Evolutionary conservation across 2,329 filamentous ascomycete species (phyloP).

Genomic region (Plectosphaerella plurivora): DNA sequence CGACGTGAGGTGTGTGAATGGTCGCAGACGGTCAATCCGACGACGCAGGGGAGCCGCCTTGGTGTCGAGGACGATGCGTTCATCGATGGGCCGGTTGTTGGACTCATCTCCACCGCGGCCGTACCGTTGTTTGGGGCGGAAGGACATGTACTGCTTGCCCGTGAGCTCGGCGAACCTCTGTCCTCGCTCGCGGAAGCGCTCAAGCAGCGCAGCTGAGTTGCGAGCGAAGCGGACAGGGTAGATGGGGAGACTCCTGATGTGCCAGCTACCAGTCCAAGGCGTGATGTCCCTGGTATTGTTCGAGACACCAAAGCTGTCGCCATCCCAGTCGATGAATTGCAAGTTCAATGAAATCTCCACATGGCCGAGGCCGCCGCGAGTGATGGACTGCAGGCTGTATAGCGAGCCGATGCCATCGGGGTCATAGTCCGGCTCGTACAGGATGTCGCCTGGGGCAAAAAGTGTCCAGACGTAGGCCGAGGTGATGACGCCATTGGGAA

Average conservation of each 20-base stretch:
- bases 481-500: constrained; percentile 46
- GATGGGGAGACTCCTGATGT: constrained; percentile 34
- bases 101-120: constrained; percentile 21
- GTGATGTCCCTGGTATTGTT: constrained; percentile 27
- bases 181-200: constrained; percentile 33
- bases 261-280: constrained; percentile 35
- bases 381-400: constrained; percentile 24
- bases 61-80: constrained; percentile 7
- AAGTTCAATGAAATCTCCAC: constrained; percentile 19
- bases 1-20: too few species aligned
- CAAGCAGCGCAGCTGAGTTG: constrained; percentile 32
- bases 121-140: constrained; percentile 16
- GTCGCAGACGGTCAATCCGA: not conserved
- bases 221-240: constrained; percentile 25
- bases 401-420: constrained; percentile 26
- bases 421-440: constrained; percentile 32
- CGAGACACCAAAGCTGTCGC: constrained; percentile 36
- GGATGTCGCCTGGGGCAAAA: constrained; percentile 39
- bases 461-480: constrained; percentile 48
- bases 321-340: constrained; percentile 41
- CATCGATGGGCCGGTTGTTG: not conserved
- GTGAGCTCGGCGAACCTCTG: constrained; percentile 36
- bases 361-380: constrained; percentile 17
- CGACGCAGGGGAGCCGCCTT: not conserved
- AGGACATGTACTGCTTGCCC: constrained; percentile 42